phyloP scores from a whole-genome alignment of 2,329 filamentous ascomycete species.

The Sporothrix brasiliensis region DNA sequence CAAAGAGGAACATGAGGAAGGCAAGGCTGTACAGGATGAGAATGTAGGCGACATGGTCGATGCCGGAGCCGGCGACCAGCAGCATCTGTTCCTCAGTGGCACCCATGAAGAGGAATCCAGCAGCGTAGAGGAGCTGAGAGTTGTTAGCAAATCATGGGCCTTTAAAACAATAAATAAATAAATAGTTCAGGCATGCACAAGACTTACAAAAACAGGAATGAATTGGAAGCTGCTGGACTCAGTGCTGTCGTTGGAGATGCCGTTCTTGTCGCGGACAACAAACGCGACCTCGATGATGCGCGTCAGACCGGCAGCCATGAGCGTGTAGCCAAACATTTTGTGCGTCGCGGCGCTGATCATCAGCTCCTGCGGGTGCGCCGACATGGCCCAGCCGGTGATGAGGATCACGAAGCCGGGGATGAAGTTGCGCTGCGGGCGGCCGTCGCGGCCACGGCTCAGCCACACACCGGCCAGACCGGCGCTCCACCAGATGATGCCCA shows the following conservation, averaged over 20 bases:
- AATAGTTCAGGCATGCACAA: not conserved
- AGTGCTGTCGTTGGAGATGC: slow-evolving; percentile 66
- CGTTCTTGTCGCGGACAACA: slow-evolving; percentile 72
- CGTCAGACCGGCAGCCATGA: slow-evolving; percentile 85
- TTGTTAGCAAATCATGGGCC: slow-evolving; percentile 36
- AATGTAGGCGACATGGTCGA: slow-evolving; percentile 90
- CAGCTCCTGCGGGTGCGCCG: slow-evolving; percentile 80
- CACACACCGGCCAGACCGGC: slow-evolving; percentile 89
- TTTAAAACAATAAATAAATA: too few species aligned
- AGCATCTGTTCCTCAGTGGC: slow-evolving; percentile 96
- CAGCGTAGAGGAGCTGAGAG: slow-evolving; percentile 77
- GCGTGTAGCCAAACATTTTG: slow-evolving; percentile 85
- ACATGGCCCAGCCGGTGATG: slow-evolving; percentile 95
- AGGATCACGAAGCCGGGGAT: slow-evolving; percentile 89
- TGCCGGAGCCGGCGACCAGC: slow-evolving; percentile 69
- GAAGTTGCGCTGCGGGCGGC: slow-evolving; percentile 86
- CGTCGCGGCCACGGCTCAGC: slow-evolving; percentile 82
- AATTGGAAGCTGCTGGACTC: slow-evolving; percentile 66
- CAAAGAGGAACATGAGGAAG: slow-evolving; percentile 88
- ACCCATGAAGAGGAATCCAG: slow-evolving; percentile 96
- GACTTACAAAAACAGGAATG: slow-evolving; percentile 60
- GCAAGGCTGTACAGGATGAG: slow-evolving; percentile 88
- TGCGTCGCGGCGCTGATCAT: slow-evolving; percentile 87
- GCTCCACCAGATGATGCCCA: slow-evolving; percentile 99
- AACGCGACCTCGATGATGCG: slow-evolving; percentile 92